Percentiles rank a stretch among this genome's conserved stretches.
Conservation (phyloP, 2,329 filamentous ascomycete genomes). For the Dryadomyces quercus-mongolicae region DNA sequence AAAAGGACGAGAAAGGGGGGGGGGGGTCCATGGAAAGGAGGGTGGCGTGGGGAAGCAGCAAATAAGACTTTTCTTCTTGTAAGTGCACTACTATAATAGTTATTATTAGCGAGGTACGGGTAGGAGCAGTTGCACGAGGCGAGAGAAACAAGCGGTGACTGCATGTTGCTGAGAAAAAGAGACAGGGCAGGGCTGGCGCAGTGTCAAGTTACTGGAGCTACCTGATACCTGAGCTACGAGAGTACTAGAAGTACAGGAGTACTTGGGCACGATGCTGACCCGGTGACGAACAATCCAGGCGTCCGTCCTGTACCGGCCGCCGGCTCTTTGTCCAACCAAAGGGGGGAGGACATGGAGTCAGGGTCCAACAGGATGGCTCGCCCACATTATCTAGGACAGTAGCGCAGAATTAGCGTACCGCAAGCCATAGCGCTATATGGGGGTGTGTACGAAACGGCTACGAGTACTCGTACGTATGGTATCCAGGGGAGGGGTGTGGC, state of each 20-base stretch:
- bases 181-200: conserved; percentile 3
- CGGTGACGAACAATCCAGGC: neutral
- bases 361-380: conserved; percentile 10
- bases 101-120: neutral
- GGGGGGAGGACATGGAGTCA: neutral
- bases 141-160: conserved; percentile 11
- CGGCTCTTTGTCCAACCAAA: neutral
- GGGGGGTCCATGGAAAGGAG: neutral
- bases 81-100: neutral
- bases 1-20: conserved; percentile 2
- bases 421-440: neutral
- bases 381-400: conserved; percentile 2
- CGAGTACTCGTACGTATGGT: neutral
- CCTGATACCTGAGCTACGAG: too few relatives aligned
- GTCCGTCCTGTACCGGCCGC: neutral
- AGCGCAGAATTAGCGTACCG: neutral
- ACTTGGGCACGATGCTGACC: neutral
- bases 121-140: neutral
- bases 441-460: neutral
- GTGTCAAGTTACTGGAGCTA: neutral
- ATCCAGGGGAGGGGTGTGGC: neutral
- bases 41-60: neutral
- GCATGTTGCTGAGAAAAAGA: conserved; percentile 1
- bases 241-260: too few relatives aligned
- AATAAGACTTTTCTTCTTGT: neutral